These are phyloP conservation scores for Rosa lucieae DNA, from an alignment of 306 rosid genomes.

Conservation along the genomic window DNA sequence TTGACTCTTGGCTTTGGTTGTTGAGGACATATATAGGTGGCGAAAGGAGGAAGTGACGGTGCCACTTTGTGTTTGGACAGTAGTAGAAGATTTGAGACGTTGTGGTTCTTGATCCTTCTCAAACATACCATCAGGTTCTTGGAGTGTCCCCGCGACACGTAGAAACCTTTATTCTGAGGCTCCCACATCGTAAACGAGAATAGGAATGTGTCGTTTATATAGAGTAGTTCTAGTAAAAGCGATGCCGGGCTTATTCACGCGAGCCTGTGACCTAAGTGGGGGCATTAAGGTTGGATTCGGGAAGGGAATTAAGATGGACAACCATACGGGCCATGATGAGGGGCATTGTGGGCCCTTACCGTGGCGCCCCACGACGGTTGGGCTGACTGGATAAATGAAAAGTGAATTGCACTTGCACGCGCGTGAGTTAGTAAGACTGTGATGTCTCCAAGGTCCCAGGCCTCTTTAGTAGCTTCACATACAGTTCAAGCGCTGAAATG, in stretches of 20 bases:
- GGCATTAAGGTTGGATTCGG: background rate
- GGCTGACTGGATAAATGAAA: background rate
- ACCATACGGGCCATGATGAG: background rate
- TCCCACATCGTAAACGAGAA: background rate
- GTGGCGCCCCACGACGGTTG: background rate
- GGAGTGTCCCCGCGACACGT: constrained; percentile 12
- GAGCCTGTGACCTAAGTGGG: background rate
- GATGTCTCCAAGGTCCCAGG: background rate
- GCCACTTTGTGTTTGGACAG: constrained; percentile 23
- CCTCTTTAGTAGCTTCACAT: background rate
- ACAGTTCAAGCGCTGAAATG: background rate
- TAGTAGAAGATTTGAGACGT: constrained; percentile 50
- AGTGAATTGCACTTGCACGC: background rate
- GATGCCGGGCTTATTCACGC: background rate
- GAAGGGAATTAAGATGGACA: too few species aligned
- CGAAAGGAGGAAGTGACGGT: background rate
- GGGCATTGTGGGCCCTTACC: constrained; percentile 1
- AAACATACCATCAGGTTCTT: constrained; percentile 9
- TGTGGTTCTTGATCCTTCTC: constrained; percentile 52
- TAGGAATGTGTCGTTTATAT: background rate
- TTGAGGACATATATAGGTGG: background rate
- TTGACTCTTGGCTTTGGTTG: background rate
- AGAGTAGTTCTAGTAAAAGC: fast-evolving
- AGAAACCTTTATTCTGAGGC: background rate
- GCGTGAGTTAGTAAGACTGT: background rate